Evolutionary conservation across 805 yeast genomes (phyloP).

Genomic region (Saturnispora mendoncae): DNA sequence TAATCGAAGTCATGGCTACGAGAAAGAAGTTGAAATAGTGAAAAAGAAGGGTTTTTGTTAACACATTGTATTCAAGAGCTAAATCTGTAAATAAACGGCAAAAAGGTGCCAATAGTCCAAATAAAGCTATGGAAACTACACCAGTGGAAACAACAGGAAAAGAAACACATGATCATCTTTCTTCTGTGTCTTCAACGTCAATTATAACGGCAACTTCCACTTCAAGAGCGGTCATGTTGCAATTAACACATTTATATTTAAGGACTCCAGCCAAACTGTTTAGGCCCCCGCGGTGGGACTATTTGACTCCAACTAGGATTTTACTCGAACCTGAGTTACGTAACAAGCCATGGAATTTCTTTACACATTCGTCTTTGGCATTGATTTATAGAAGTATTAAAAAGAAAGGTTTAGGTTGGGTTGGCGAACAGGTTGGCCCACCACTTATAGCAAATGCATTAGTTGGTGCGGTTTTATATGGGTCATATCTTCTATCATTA

Average conservation of each 20-base stretch:
- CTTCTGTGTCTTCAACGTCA: constrained; percentile 2
- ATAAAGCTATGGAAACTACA: constrained; percentile 7
- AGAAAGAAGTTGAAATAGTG: no score
- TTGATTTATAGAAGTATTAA: constrained; percentile 61
- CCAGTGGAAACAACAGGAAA: neutral
- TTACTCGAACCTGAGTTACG: constrained; percentile 37
- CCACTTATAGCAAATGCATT: constrained; percentile 83
- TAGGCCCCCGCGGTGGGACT: constrained; percentile 85
- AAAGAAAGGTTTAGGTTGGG: constrained; percentile 64
- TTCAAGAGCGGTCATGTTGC: constrained; percentile 63
- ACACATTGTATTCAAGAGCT: no score
- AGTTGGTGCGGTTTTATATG: constrained; percentile 80
- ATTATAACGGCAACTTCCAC: constrained; percentile 8
- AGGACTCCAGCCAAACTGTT: constrained; percentile 80
- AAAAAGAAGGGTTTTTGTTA: no score
- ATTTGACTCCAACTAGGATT: constrained; percentile 58
- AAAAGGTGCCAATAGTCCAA: constrained; percentile 13
- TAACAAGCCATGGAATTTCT: constrained; percentile 41
- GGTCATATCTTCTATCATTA: constrained; percentile 60
- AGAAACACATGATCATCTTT: neutral
- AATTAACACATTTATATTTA: constrained; percentile 66
- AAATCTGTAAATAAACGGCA: no score
- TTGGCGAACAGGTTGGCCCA: constrained; percentile 79
- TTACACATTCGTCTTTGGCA: constrained; percentile 75
- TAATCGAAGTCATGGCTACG: no score